A percentile compares a stretch with the other conserved stretches of the same genome.
These are phyloP conservation scores for Tripidium arundinaceum DNA, from an alignment of 202 grass and related monocot genomes.

Conservation along the genomic window DNA sequence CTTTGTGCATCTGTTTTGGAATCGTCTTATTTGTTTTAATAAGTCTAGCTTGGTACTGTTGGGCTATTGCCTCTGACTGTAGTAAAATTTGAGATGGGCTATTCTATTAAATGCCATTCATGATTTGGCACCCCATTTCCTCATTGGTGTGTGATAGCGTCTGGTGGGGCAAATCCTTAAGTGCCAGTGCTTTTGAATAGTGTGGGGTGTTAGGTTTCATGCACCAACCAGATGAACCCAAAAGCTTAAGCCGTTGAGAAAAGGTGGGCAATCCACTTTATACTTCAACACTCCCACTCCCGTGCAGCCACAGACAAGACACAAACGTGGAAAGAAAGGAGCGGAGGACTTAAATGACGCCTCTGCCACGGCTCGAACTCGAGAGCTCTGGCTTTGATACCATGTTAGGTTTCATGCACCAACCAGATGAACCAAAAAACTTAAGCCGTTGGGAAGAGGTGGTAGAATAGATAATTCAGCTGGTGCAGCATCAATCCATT, in stretches of 20 bases:
- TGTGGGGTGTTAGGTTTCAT: background rate
- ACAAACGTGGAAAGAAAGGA: no score
- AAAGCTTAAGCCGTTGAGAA: background rate
- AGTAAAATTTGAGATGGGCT: background rate
- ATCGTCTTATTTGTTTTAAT: background rate
- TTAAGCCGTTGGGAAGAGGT: background rate
- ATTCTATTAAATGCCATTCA: constrained; percentile 1
- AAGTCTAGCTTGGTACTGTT: constrained; percentile 15
- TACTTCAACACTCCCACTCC: no score
- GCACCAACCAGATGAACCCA: background rate
- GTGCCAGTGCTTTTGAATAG: background rate
- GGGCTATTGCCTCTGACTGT: constrained; percentile 8
- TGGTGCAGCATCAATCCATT: constrained; percentile 37
- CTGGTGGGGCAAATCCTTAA: background rate
- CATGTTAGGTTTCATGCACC: background rate
- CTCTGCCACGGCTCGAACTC: no score
- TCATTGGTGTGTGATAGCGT: background rate
- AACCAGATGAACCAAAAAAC: background rate
- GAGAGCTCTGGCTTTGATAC: no score
- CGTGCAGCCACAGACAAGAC: no score
- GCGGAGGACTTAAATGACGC: no score
- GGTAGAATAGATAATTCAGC: constrained; percentile 65
- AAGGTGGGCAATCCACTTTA: no score
- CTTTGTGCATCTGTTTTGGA: background rate
- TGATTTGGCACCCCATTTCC: background rate